Conservation (phyloP, 768 basidiomycete genomes). For the Hydnomerulius pinastri region DNA sequence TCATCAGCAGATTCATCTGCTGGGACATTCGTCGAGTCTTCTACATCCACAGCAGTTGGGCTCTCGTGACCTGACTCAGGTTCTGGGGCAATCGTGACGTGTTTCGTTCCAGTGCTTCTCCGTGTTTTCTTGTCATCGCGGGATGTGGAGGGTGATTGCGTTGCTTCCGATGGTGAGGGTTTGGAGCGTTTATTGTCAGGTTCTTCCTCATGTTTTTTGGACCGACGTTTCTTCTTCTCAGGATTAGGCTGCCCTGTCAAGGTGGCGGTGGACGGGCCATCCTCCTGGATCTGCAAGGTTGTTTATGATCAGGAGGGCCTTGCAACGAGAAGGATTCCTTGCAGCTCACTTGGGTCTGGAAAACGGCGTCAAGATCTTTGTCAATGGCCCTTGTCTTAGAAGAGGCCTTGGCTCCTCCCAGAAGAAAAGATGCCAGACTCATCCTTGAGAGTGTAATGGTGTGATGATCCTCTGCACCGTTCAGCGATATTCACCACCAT, state of each 20-base stretch:
- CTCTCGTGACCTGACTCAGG: not conserved
- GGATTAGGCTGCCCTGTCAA: constrained; percentile 1
- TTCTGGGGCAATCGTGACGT: not conserved
- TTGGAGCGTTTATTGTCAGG: constrained; percentile 20
- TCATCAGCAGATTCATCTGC: constrained; percentile 35
- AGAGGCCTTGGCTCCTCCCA: constrained; percentile 35
- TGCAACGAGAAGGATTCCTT: constrained; percentile 8
- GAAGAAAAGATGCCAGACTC: constrained; percentile 58
- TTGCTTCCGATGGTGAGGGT: constrained; percentile 4
- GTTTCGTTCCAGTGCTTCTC: constrained; percentile 13
- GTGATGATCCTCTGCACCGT: too few relatives aligned
- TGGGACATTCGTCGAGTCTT: constrained; percentile 4
- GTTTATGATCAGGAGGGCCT: constrained; percentile 8
- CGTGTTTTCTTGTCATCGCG: constrained; percentile 17
- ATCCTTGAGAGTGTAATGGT: too few relatives aligned
- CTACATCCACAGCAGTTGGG: not conserved
- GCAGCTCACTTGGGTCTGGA: constrained; percentile 53
- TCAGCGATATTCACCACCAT: too few relatives aligned
- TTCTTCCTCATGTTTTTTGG: constrained; percentile 14
- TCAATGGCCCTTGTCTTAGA: constrained; percentile 48
- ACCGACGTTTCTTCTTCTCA: constrained; percentile 15
- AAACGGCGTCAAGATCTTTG: constrained; percentile 62
- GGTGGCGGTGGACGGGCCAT: constrained; percentile 1
- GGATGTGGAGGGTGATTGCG: constrained; percentile 22
- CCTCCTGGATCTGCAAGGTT: constrained; percentile 7